A percentile compares a stretch with the other conserved stretches of the same genome.
phyloP scores from a whole-genome alignment of 139 green algal genomes.

The Chlamydomonas urium region DNA sequence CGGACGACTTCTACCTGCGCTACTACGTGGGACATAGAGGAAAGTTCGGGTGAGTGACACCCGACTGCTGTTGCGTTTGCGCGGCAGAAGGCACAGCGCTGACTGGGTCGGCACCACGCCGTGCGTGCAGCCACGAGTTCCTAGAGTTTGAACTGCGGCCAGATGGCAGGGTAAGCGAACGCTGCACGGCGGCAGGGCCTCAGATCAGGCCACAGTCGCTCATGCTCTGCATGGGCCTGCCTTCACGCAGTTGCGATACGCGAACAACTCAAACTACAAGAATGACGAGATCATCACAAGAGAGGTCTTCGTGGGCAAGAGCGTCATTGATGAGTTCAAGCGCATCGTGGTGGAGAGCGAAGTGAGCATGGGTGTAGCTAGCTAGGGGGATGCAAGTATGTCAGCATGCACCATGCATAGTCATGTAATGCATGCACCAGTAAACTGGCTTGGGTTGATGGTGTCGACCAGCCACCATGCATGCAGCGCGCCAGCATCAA shows the following conservation, averaged over 20 bases:
- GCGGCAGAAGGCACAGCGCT: neutral
- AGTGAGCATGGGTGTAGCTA: too few relatives aligned
- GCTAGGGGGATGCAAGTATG: too few relatives aligned
- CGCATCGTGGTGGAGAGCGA: slow-evolving; percentile 89
- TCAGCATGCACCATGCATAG: too few relatives aligned
- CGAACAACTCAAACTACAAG: slow-evolving; percentile 99
- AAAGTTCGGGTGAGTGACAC: slow-evolving; percentile 18
- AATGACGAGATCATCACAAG: slow-evolving; percentile 90
- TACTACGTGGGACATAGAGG: slow-evolving; percentile 85
- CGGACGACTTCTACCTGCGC: slow-evolving; percentile 87
- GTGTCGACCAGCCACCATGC: too few relatives aligned
- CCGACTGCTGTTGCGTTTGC: too few relatives aligned
- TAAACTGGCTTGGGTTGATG: too few relatives aligned
- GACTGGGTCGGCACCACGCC: neutral
- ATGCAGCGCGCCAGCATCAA: too few relatives aligned
- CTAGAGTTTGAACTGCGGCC: slow-evolving; percentile 95
- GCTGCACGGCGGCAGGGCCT: neutral
- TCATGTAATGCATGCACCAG: too few relatives aligned
- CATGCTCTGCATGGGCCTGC: neutral
- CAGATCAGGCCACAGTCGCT: neutral
- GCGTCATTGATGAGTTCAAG: slow-evolving; percentile 83
- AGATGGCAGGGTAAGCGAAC: slow-evolving; percentile 71
- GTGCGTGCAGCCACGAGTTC: slow-evolving; percentile 77
- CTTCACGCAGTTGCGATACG: slow-evolving; percentile 82
- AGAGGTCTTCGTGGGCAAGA: slow-evolving; percentile 70